Evolutionary conservation across 768 basidiomycete genomes (phyloP), one percentile per base, ranked within the genome.

Genomic region (Heimioporus sp.): DNA sequence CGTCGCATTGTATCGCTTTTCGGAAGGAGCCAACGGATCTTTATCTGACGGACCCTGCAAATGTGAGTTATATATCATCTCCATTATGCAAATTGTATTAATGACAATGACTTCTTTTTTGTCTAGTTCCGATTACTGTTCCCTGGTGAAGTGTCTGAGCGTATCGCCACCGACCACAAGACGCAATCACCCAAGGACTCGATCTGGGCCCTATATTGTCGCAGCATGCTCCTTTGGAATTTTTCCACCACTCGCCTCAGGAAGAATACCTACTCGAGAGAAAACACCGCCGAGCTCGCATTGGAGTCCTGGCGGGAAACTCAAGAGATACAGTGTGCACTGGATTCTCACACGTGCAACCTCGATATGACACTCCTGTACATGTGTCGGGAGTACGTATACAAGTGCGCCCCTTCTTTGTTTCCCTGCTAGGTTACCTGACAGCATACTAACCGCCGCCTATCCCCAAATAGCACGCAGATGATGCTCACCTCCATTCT

Each of bases 201-300:
- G 15, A 77, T 92, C 2, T 91, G 89, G 89, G 89, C 87, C 0
- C 72, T 92, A 24, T 89, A 89, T 60, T 90, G 87, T 68, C 82
- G 90, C 32, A 82, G 82, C 63, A 87, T 91, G 85, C 76, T 92
- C 10, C 73, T 91, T 4, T 92, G 88, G 87, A 86, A 81, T 59
- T 85, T 83, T 62, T 84, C 81, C 56, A 65, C 67, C 20, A 75
- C 77, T 43, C 80, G 81, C 4, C 70, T 83, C 24, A 64, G 78
- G 45, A 72, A 73, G 49, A 73, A 73, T 12, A 58, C 60, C 0
- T 73, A 74, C 51, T 65, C 71, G 11, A 72, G 72, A 19, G 79
- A 83, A 32, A 79, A 80, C n/a, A 78, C 79, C 41, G 78, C 81
- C 1, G 81, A 81, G 38, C 73, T 82, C 45, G 79, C 83, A 6